These are phyloP conservation scores for Silene conica DNA, from an alignment of 148 eudicot species.

Conservation along the genomic window DNA sequence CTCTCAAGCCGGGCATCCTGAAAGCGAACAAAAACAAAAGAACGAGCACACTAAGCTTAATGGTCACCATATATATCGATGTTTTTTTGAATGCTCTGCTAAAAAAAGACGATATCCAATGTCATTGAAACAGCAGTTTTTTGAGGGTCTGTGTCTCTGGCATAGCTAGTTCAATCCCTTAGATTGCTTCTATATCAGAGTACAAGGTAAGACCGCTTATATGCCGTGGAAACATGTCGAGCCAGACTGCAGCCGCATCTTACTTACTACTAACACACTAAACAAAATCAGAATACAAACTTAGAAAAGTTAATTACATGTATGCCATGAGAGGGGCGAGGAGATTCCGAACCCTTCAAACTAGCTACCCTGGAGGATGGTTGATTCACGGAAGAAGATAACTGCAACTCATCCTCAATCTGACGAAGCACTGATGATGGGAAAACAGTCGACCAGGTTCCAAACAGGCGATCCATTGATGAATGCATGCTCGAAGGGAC, in stretches of 20 bases:
- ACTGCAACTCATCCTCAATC: constrained; percentile 66
- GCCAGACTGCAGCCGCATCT: no score
- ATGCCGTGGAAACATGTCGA: no score
- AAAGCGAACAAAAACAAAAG: not conserved
- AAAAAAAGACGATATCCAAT: no score
- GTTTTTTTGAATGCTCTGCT: no score
- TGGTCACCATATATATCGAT: not conserved
- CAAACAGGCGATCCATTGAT: constrained; percentile 83
- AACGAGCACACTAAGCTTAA: not conserved
- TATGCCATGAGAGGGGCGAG: constrained; percentile 89
- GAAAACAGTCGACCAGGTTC: constrained; percentile 89
- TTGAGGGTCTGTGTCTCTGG: no score
- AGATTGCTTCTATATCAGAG: no score
- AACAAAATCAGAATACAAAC: no score
- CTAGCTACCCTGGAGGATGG: constrained; percentile 49
- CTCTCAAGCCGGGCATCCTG: constrained; percentile 48
- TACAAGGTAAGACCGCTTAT: no score
- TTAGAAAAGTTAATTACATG: constrained; percentile 41
- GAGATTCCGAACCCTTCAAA: constrained; percentile 75
- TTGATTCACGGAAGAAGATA: constrained; percentile 49
- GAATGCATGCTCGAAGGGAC: constrained; percentile 61
- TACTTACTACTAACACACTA: no score
- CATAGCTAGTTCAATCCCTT: no score
- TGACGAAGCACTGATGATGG: constrained; percentile 62
- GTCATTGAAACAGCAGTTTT: no score